These are phyloP conservation scores for Lophiostoma macrostomum DNA, from an alignment of 495 filamentous ascomycete species.

Conservation along the genomic window DNA sequence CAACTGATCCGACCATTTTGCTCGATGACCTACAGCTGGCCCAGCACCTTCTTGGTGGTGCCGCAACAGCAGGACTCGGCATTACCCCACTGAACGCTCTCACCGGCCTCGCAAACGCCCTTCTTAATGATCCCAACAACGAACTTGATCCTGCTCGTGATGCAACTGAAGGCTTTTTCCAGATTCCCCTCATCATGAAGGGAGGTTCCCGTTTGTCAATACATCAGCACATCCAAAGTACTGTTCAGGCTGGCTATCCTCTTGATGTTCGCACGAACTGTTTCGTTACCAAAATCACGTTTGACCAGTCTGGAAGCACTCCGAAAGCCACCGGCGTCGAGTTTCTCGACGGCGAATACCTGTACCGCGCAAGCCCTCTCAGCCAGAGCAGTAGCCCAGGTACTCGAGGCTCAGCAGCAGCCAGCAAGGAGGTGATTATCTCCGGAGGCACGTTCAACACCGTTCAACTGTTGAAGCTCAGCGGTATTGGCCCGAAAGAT, in stretches of 20 bases:
- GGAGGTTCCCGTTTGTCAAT: constrained; percentile 6
- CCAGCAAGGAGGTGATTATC: constrained; percentile 61
- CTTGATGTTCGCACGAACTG: constrained; percentile 57
- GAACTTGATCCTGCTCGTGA: constrained; percentile 4
- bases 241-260: constrained; percentile 45
- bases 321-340: constrained; percentile 60
- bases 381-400: constrained; percentile 38
- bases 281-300: constrained; percentile 58
- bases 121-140: background rate
- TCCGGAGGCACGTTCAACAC: constrained; percentile 60
- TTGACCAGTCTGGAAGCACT: constrained; percentile 45
- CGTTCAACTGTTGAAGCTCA: constrained; percentile 62
- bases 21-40: constrained; percentile 10
- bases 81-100: background rate
- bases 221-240: background rate
- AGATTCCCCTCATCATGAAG: constrained; percentile 5
- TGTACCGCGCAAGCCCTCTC: constrained; percentile 57
- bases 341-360: constrained; percentile 56
- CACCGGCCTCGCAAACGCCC: constrained; percentile 2
- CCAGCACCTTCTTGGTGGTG: background rate
- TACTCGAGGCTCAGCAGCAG: constrained; percentile 46
- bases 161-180: constrained; percentile 5
- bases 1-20: background rate
- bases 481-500: constrained; percentile 54
- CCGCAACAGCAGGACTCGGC: background rate